A percentile compares a stretch with the other conserved stretches of the same genome.
Evolutionary conservation across 306 rosid genomes (phyloP).

Genomic region (Astragalus glycyphyllos): DNA sequence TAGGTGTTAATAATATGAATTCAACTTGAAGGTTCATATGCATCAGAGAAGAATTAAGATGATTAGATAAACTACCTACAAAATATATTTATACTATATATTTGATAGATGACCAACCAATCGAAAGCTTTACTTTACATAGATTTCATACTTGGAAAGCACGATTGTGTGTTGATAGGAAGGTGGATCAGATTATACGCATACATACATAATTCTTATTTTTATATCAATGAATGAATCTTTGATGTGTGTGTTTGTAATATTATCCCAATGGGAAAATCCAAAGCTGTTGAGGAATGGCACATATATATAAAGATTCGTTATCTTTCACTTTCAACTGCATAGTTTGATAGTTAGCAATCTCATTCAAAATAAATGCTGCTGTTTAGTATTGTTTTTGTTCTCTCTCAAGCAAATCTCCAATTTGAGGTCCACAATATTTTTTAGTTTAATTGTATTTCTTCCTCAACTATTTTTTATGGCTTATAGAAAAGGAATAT

Average conservation of each 20-base stretch:
- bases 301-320: not conserved
- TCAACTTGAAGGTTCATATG: conserved; percentile 35
- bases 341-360: not conserved
- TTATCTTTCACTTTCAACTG: conserved; percentile 43
- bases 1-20: conserved; percentile 22
- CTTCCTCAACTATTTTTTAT: not conserved
- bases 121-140: conserved; percentile 37
- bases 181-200: conserved; percentile 35
- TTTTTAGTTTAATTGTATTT: not conserved
- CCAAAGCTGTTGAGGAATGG: conserved; percentile 33
- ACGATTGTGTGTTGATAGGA: conserved; percentile 26
- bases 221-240: not conserved
- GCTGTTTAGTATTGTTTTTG: conserved; percentile 31
- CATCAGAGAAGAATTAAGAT: not conserved
- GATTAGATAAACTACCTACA: conserved; percentile 37
- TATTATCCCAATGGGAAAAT: conserved; percentile 32
- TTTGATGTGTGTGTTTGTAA: conserved; percentile 16
- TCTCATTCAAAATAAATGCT: conserved; percentile 7
- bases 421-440: conserved; percentile 21
- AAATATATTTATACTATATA: conserved; percentile 18
- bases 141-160: conserved; percentile 36
- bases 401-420: conserved; percentile 6
- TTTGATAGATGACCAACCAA: conserved; percentile 41
- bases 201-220: conserved; percentile 8
- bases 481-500: not conserved